Base-by-base conservation (phyloP, 2,329 filamentous ascomycete genomes). In the Orbilia javanica region DNA sequence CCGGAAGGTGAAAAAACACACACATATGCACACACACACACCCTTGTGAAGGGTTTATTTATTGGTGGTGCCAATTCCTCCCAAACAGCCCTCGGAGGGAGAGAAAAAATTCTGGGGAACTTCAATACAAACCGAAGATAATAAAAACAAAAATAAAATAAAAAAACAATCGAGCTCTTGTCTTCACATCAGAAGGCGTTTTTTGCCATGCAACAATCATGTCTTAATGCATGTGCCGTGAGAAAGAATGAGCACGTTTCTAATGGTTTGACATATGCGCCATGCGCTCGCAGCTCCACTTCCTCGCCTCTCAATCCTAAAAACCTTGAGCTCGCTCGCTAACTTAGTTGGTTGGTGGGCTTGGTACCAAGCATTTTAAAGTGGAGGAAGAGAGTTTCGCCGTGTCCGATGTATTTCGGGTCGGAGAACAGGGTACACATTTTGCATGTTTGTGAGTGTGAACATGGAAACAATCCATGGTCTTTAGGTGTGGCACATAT, bases 201-300 rank as follows among this genome's bases (percentile, higher is more conserved):
- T 18, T 20, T 20, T 3, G 55, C 4, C 22, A 60, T 42, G 55
- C 55, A 60, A 60, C 20, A 42, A 42, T 60, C 55, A 66, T 34
- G 67, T 34, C 18, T 31, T 52, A 20, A 52, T 39, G 52, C 57
- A 64, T 62, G 31, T 55, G 57, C 68, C 36, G 18, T 66, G 73
- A 77, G 73, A 70, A 36, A 36, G 39, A 77, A 70, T 77, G 73
- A 77, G 73, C 73, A 70, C 31, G 66, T 77, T 77, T 77, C 60
- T 50, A 39, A 55, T 60, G n/a, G 57, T 50, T 48, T 66, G 39
- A 50, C 57, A 65, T 52, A 44, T 65, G 48, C 62, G 68, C 68
- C 68, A 65, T 65, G 62, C 48, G 31, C 34, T 8, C 42, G 39
- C 25, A 36, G 34, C 68, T 48, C 36, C 42, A 57, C 53, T 69